Evolutionary conservation across 768 basidiomycete species (phyloP).

Genomic region (Collybia sp.): DNA sequence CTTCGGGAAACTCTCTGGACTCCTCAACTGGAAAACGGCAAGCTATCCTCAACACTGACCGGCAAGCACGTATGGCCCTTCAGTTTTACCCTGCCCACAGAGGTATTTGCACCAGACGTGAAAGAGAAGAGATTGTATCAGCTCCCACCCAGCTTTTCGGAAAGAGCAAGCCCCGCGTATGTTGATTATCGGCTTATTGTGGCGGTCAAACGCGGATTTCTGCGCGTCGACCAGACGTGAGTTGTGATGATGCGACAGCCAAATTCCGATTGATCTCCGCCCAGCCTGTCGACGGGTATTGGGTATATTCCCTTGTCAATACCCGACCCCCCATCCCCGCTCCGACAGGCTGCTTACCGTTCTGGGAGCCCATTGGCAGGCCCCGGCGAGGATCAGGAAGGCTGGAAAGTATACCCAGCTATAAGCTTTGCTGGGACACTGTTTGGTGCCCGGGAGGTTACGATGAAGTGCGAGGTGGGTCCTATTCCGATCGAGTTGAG

Average conservation of each 20-base stretch:
- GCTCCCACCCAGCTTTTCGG: constrained; percentile 51
- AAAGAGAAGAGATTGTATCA: constrained; percentile 31
- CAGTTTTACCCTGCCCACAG: constrained; percentile 37
- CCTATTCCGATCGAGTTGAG: not conserved
- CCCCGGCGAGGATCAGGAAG: constrained; percentile 30
- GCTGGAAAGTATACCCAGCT: constrained; percentile 29
- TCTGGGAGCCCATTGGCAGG: constrained; percentile 24
- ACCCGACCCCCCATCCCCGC: constrained; percentile 28
- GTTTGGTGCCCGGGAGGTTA: constrained; percentile 25
- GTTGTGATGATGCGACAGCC: constrained; percentile 5
- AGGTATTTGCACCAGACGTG: constrained; percentile 30
- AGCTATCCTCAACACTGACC: constrained; percentile 28
- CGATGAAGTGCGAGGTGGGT: constrained; percentile 28
- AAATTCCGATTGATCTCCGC: not conserved
- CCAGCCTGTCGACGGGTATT: constrained; percentile 24
- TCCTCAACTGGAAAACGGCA: constrained; percentile 14
- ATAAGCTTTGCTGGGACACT: constrained; percentile 25
- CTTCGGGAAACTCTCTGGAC: constrained; percentile 37
- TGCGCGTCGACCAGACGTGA: constrained; percentile 49
- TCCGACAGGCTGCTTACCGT: constrained; percentile 28
- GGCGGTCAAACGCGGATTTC: constrained; percentile 41
- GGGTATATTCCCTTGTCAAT: constrained; percentile 25
- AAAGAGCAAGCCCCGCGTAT: constrained; percentile 49
- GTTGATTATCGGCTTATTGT: constrained; percentile 52
- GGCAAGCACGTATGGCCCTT: constrained; percentile 48